Evolutionary conservation across 2,329 filamentous ascomycete genomes (phyloP).

Genomic region (Paecilomyces sp.): DNA sequence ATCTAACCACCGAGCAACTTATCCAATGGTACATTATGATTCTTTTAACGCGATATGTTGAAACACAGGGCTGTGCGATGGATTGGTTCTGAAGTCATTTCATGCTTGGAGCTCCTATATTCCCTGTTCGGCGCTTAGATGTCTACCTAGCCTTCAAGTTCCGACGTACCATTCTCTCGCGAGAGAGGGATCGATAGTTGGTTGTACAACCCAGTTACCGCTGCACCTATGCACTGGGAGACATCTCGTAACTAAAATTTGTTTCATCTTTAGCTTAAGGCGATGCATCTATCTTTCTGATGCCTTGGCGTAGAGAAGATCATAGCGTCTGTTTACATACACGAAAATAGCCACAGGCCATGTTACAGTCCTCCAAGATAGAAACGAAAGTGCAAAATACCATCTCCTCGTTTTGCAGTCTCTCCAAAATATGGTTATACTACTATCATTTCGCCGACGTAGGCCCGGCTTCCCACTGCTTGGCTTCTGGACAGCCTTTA

Average conservation of each 20-base stretch:
- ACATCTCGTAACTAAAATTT: no score
- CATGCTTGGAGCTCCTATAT: background rate
- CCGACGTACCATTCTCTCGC: background rate
- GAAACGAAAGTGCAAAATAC: no score
- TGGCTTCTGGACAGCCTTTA: background rate
- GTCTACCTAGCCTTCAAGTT: background rate
- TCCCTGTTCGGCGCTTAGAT: background rate
- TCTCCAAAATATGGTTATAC: no score
- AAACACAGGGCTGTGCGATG: background rate
- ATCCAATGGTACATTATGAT: background rate
- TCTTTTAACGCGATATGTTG: background rate
- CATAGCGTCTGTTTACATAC: no score
- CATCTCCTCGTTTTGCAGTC: no score
- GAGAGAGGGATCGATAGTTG: background rate
- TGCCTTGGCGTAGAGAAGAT: no score
- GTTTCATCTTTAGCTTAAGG: no score
- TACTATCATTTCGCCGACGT: background rate
- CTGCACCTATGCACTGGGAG: background rate
- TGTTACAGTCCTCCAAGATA: no score
- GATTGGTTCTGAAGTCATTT: background rate
- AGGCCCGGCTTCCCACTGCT: background rate
- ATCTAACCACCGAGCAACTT: background rate
- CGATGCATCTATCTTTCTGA: no score
- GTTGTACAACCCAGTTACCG: background rate
- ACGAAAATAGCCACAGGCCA: no score